These are phyloP conservation scores for Colletotrichum salicis DNA, from an alignment of 2,329 filamentous ascomycete species.

Conservation along the genomic window DNA sequence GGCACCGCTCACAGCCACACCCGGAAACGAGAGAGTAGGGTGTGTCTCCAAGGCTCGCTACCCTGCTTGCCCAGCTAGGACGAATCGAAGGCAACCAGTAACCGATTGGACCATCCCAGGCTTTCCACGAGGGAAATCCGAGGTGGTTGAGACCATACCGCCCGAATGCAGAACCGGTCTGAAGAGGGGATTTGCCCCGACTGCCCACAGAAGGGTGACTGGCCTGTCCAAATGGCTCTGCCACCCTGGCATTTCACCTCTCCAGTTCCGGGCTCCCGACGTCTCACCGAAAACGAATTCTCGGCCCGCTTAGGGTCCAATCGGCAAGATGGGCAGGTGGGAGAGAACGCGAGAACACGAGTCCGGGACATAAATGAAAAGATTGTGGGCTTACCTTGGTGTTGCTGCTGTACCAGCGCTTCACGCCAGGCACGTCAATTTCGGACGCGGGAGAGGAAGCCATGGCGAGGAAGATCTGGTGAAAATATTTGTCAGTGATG, in stretches of 20 bases:
- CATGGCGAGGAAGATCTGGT: neutral
- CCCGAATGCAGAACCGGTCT: constrained; percentile 1
- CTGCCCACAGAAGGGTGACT: constrained; percentile 2
- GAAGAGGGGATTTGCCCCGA: constrained; percentile 12
- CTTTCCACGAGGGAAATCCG: neutral
- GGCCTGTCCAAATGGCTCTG: constrained; percentile 7
- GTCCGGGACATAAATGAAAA: constrained; percentile 14
- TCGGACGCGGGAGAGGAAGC: neutral
- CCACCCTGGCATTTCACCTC: neutral
- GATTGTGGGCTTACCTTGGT: constrained; percentile 21
- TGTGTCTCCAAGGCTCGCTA: constrained; percentile 10
- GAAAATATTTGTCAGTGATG: neutral
- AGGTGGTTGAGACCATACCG: constrained; percentile 14
- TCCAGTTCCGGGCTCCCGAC: constrained; percentile 13
- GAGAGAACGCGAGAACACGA: constrained; percentile 15
- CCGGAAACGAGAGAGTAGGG: constrained; percentile 27
- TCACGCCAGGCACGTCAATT: neutral
- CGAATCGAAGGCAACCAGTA: neutral
- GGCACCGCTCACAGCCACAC: constrained; percentile 14
- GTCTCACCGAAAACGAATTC: constrained; percentile 2
- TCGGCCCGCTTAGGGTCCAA: constrained; percentile 19
- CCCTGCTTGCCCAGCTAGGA: constrained; percentile 10
- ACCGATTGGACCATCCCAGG: constrained; percentile 4
- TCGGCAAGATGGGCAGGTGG: constrained; percentile 18
- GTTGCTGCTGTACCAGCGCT: neutral